Base-by-base conservation (phyloP, 371 early-diverging fungal genomes). In the Mortierella sp. region DNA sequence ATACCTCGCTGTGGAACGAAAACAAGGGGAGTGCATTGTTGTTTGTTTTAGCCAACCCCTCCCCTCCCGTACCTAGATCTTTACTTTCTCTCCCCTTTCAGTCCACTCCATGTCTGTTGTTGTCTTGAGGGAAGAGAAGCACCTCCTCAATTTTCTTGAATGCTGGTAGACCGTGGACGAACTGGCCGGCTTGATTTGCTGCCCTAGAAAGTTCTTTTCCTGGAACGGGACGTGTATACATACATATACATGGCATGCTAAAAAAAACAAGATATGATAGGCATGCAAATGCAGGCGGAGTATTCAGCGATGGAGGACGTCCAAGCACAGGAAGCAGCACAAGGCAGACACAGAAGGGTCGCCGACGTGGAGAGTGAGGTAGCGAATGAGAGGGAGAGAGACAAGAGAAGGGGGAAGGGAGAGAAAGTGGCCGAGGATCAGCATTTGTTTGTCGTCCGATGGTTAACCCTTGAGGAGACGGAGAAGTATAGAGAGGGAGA, bases 101-200 rank as follows among this genome's bases (percentile, higher is more conserved):
- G 34, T 58, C 19, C 9, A 24, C 8, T 24, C 53, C 14, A 4
- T 53, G 29, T 26, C 47, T 5, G 16, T 53, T 34, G 58, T 58
- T 58, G 34, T 58, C 37, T 58, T 31, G 19, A 58, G 37, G 34
- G 13, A 34, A 19, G 22, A 22, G 58, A 4, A 31, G 26, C 4
- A 19, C 31, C 19, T 58, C 58, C n/a, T n/a, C n/a, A n/a, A n/a
- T n/a, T n/a, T 58, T 37, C 58, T 58, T 58, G 58, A 58, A 58
- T 34, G 7, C 16, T 19, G 47, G 47, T 14, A 2, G 47, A 58
- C 37, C 77, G 67, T 76, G 77, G 41, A 53, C 34, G 22, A 71
- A 50, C 71, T 63, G 66, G 52, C 44, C 61, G 55, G 47, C 66
- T 14, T 76, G 71, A 76, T 76, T 76, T 66, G 77, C 67, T 76